A percentile compares a stretch with the other conserved stretches of the same genome.
Evolutionary conservation across 192 early-diverging fungal species (phyloP).

Genomic region (Ambispora gerdemannii): DNA sequence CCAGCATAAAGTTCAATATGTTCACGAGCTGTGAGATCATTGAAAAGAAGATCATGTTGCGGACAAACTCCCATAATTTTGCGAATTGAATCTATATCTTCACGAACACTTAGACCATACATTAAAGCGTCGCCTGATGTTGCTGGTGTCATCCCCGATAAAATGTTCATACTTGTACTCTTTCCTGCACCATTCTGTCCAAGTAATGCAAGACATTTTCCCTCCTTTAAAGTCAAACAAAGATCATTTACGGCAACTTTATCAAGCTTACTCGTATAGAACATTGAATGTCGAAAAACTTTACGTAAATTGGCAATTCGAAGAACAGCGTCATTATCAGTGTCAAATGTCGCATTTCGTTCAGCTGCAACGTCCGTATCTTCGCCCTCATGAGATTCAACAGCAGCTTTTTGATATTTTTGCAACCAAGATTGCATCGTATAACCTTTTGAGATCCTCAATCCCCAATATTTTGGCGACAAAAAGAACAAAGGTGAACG

Average conservation of each 20-base stretch:
- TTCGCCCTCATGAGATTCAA: conserved; percentile 39
- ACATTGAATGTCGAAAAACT: conserved; percentile 45
- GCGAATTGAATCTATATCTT: conserved; percentile 63
- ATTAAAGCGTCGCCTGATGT: conserved; percentile 66
- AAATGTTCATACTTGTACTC: conserved; percentile 72
- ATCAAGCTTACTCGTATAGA: conserved; percentile 41
- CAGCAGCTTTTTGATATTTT: conserved; percentile 28
- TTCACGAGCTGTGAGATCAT: conserved; percentile 70
- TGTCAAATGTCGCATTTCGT: conserved; percentile 42
- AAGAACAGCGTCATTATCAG: conserved; percentile 36
- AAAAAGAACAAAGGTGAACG: conserved; percentile 58
- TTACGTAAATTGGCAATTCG: conserved; percentile 60
- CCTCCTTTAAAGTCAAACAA: conserved; percentile 51
- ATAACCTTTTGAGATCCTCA: conserved; percentile 40
- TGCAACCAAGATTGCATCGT: conserved; percentile 44
- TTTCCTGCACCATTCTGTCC: conserved; percentile 81
- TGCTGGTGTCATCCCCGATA: conserved; percentile 69
- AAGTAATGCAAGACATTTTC: conserved; percentile 57
- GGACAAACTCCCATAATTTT: conserved; percentile 77
- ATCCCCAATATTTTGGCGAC: conserved; percentile 67
- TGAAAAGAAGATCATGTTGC: conserved; percentile 74
- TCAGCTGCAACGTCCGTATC: conserved; percentile 52
- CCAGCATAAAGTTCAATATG: conserved; percentile 73
- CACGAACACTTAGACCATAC: conserved; percentile 54
- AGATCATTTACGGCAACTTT: conserved; percentile 54